Conservation (phyloP, 352 stramenopile genomes). For the Proteromonas lacertae region DNA sequence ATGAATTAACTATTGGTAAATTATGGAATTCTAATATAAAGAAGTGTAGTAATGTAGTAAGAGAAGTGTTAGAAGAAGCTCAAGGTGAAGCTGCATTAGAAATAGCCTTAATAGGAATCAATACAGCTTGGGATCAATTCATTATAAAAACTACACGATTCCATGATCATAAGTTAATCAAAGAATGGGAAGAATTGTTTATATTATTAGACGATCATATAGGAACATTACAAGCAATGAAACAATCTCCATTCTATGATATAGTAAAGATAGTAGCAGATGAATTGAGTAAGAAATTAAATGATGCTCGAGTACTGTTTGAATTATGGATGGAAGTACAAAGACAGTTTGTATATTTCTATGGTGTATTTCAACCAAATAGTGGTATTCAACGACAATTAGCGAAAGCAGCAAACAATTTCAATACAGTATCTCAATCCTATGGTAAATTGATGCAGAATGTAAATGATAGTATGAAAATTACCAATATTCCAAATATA, state of each 20-base stretch:
- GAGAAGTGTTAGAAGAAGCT: slow-evolving; percentile 73
- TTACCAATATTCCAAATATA: slow-evolving; percentile 55
- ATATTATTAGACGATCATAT: slow-evolving; percentile 96
- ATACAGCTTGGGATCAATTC: slow-evolving; percentile 47
- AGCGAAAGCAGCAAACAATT: slow-evolving; percentile 73
- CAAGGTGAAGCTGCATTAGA: slow-evolving; percentile 98
- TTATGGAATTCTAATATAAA: slow-evolving; percentile 83
- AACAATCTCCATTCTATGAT: slow-evolving; percentile 86
- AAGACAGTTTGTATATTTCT: slow-evolving; percentile 92
- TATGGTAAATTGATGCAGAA: slow-evolving; percentile 91
- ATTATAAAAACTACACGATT: slow-evolving; percentile 25
- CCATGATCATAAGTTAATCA: slow-evolving; percentile 47
- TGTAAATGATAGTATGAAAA: slow-evolving; percentile 71
- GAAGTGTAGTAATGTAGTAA: slow-evolving; percentile 61
- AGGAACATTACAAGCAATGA: slow-evolving; percentile 87
- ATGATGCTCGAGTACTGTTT: slow-evolving; percentile 68
- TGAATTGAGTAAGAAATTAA: slow-evolving; percentile 92
- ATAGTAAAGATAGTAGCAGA: slow-evolving; percentile 52
- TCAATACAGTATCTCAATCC: slow-evolving; percentile 89
- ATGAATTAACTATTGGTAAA: slow-evolving; percentile 48
- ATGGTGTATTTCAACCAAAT: slow-evolving; percentile 85
- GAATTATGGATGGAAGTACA: slow-evolving; percentile 99
- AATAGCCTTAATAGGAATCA: slow-evolving; percentile 64
- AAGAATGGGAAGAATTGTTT: slow-evolving; percentile 94
- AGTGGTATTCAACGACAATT: slow-evolving; percentile 91